phyloP scores from a whole-genome alignment of 208 protist genomes.

The Trypanosoma melophagium region DNA sequence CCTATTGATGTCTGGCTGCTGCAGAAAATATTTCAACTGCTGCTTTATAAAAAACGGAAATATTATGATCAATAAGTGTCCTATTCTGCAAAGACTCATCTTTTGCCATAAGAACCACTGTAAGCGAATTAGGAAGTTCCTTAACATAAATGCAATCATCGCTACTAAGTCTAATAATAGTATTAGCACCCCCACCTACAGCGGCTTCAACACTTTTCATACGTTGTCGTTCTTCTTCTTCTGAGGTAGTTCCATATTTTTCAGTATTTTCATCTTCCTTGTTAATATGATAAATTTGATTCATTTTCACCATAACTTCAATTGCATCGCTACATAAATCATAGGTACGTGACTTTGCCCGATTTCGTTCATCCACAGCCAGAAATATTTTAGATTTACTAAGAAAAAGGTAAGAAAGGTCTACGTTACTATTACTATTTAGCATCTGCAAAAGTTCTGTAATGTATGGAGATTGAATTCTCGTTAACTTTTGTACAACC shows the following conservation, averaged over 20 bases:
- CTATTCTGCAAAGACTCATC: slow-evolving; percentile 65
- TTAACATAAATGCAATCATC: slow-evolving; percentile 86
- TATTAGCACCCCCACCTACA: slow-evolving; percentile 28
- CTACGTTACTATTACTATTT: slow-evolving; percentile 87
- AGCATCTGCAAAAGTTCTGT: slow-evolving; percentile 84
- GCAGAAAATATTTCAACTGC: slow-evolving; percentile 68
- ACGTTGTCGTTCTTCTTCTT: neutral
- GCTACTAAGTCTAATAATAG: slow-evolving; percentile 51
- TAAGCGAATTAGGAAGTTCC: slow-evolving; percentile 82
- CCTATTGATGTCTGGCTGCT: neutral
- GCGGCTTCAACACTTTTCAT: slow-evolving; percentile 27
- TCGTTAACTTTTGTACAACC: slow-evolving; percentile 85
- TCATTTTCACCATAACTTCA: slow-evolving; percentile 79
- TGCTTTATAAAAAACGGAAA: slow-evolving; percentile 82
- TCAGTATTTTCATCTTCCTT: slow-evolving; percentile 7
- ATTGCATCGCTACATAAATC: slow-evolving; percentile 89
- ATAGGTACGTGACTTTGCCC: slow-evolving; percentile 76
- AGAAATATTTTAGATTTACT: slow-evolving; percentile 88
- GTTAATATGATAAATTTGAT: slow-evolving; percentile 50
- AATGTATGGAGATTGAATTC: slow-evolving; percentile 76
- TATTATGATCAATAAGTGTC: slow-evolving; percentile 81
- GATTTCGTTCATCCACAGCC: slow-evolving; percentile 79
- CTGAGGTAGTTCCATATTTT: neutral
- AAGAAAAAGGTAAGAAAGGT: slow-evolving; percentile 84
- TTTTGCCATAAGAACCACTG: slow-evolving; percentile 85